Base-by-base conservation (phyloP, 2,329 filamentous ascomycete genomes). In the Thelonectria blattea region DNA sequence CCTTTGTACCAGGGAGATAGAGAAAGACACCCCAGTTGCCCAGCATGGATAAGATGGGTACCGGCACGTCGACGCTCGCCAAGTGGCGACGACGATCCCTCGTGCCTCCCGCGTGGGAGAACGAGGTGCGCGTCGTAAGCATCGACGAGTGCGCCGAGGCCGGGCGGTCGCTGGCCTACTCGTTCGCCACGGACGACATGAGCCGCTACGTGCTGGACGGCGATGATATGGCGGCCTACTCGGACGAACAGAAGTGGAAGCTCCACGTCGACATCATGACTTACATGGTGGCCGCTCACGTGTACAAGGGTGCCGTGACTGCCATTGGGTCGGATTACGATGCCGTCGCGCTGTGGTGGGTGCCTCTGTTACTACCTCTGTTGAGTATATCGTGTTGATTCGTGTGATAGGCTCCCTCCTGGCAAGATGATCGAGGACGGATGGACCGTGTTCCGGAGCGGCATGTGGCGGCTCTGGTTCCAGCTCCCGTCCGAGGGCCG, bases 221-320 rank as follows among this genome's bases (percentile, higher is more conserved):
- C 47, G 86, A 89, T 61, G 90, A 92, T 73, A 85, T 86, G 77
- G 81, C 80, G 63, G 75, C 81, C 63, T 85, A 84, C 77, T 83
- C 86, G 49, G 82, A 86, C 70, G 85, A 91, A 74, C 80, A 87
- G 72, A 89, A 88, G 72, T 95, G 90, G 88, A 85, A 87, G 66
- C 81, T 95, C 47, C 91, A 95, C 75, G 82, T 90, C 66, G 85
- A 89, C 72, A 89, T 93, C 68, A 86, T 94, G 80, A 88, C 88
- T 68, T 93, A 92, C 76, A 84, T 92, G 68, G 88, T 88, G 51
- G 90, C 91, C 59, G 88, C 90, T 61, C 91, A 93, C 74, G 88
- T 87, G 75, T 83, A 90, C 71, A 88, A 88, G 68, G 92, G 91
- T 57, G 76, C 92, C 60, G 91, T 91, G 56, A 89, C 90, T 47